phyloP scores from a whole-genome alignment of 2,329 filamentous ascomycete genomes.

The Diaporthe aspalathi region DNA sequence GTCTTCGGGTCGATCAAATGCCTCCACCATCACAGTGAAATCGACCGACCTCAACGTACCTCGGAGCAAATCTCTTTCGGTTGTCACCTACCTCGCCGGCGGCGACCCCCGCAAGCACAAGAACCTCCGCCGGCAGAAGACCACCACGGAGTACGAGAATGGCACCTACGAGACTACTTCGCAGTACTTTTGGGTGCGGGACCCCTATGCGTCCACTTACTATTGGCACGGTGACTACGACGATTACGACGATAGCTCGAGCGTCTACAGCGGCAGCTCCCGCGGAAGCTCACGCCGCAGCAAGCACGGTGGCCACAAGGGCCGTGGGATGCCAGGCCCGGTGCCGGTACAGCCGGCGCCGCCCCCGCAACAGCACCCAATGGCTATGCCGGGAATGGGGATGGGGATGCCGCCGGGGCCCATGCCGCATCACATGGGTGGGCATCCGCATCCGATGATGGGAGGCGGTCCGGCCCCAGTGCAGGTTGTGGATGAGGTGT shows the following conservation, averaged over 20 bases:
- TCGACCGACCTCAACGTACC: constrained; percentile 33
- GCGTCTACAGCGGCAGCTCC: constrained; percentile 28
- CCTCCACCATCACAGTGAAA: constrained; percentile 34
- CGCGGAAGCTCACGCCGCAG: constrained; percentile 33
- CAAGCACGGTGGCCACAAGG: constrained; percentile 32
- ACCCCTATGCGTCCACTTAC: constrained; percentile 37
- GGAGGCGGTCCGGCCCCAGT: constrained; percentile 14
- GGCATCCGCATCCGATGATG: constrained; percentile 7
- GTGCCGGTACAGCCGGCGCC: constrained; percentile 28
- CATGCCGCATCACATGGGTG: constrained; percentile 18
- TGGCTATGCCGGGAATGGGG: constrained; percentile 11
- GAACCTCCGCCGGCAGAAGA: constrained; percentile 37
- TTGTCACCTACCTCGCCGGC: constrained; percentile 39
- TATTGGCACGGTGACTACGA: constrained; percentile 32
- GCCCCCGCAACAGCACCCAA: constrained; percentile 12
- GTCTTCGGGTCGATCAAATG: constrained; percentile 32
- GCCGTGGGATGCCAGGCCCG: neutral
- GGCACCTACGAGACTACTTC: constrained; percentile 34
- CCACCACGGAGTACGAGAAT: constrained; percentile 36
- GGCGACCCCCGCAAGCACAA: constrained; percentile 40
- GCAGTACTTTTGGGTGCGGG: constrained; percentile 36
- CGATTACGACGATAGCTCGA: constrained; percentile 30
- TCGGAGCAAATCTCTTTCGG: constrained; percentile 29
- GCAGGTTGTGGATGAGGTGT: constrained; percentile 8
- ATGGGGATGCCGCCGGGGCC: constrained; percentile 21